phyloP scores from a whole-genome alignment of 768 basidiomycete species.

The Panaeolus papilionaceus region DNA sequence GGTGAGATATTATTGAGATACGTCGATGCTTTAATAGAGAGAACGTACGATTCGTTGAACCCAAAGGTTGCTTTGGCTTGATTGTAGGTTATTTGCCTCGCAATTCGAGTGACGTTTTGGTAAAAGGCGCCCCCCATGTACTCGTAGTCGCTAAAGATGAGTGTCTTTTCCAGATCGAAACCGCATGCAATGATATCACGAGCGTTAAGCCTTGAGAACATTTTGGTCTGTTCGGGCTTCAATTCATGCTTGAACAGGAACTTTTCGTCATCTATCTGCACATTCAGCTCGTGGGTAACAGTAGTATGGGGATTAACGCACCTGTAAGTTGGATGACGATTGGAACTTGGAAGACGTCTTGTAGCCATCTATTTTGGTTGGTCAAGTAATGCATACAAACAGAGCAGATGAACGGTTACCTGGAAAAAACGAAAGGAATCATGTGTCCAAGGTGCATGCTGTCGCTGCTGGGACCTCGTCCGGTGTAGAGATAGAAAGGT shows the following conservation, averaged over 20 bases:
- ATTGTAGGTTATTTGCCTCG: conserved; percentile 90
- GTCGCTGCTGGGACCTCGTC: conserved; percentile 94
- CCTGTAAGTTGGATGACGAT: conserved; percentile 96
- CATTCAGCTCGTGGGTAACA: not conserved
- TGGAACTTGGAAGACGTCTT: conserved; percentile 94
- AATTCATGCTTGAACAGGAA: conserved; percentile 97
- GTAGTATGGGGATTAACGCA: conserved; percentile 33
- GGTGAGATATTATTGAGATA: conserved; percentile 16
- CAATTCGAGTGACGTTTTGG: conserved; percentile 91
- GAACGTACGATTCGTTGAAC: conserved; percentile 90
- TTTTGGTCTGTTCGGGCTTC: conserved; percentile 85
- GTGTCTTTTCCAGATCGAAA: conserved; percentile 90
- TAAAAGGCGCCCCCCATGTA: conserved; percentile 95
- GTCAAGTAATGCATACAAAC: conserved; percentile 11
- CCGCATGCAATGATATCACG: conserved; percentile 97
- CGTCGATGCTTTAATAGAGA: not conserved
- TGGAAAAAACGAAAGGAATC: conserved; percentile 97
- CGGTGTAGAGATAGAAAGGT: conserved; percentile 98
- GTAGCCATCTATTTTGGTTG: conserved; percentile 76
- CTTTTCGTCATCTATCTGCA: conserved; percentile 88
- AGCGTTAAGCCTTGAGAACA: conserved; percentile 87
- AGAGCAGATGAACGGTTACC: conserved; percentile 56
- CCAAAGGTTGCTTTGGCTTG: conserved; percentile 97
- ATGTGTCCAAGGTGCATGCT: conserved; percentile 98
- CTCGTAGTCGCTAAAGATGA: conserved; percentile 94